Evolutionary conservation across 2,329 filamentous ascomycete species (phyloP).

Genomic region (Ampelomyces quisqualis): DNA sequence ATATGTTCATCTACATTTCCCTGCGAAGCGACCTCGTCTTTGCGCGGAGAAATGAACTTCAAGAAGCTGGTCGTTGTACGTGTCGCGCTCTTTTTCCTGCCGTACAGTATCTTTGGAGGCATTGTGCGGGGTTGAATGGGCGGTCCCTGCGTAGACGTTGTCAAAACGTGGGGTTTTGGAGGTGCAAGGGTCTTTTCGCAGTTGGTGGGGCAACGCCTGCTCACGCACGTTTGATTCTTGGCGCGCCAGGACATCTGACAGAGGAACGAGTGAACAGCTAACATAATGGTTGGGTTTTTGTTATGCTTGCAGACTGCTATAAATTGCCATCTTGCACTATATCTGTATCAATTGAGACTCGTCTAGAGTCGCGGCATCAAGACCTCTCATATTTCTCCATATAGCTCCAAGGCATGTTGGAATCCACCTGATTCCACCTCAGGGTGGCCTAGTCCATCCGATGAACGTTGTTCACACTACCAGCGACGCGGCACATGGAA

Average conservation of each 20-base stretch:
- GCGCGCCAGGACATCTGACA: no score
- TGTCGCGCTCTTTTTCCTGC: constrained; percentile 28
- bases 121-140: constrained; percentile 15
- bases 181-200: constrained; percentile 1
- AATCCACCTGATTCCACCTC: no score
- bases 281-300: neutral
- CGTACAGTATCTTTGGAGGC: constrained; percentile 28
- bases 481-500: no score
- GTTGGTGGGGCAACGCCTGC: constrained; percentile 6
- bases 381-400: no score
- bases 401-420: no score
- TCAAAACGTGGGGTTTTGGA: neutral
- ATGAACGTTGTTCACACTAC: no score
- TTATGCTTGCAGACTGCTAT: neutral
- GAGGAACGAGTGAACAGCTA: no score
- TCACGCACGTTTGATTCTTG: neutral
- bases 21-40: constrained; percentile 10
- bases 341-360: neutral
- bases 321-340: neutral
- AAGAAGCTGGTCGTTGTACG: constrained; percentile 31
- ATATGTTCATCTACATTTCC: constrained; percentile 3
- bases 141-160: constrained; percentile 3
- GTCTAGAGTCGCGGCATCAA: no score
- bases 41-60: constrained; percentile 32
- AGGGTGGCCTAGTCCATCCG: no score